Base-by-base conservation (phyloP, 192 early-diverging fungal species). In the Backusella circina region DNA sequence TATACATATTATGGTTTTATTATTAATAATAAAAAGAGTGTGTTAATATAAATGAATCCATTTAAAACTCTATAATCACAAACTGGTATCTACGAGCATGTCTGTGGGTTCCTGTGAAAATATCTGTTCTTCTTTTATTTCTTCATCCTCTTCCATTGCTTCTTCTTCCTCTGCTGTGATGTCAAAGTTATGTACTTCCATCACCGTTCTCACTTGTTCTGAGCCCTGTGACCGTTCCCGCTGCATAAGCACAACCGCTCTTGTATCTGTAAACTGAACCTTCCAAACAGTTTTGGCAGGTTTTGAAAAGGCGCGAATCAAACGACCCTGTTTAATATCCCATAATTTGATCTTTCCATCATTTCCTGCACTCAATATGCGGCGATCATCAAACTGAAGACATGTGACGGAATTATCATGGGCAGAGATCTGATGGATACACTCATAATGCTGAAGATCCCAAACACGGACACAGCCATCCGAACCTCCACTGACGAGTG, bases 261-360 rank as follows among this genome's bases (percentile, higher is more conserved):
- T 81, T 38, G 85, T 83, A 47, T 89, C 86, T 32, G 77, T 86
- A 36, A 89, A 87, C 18, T 82, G 78, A 0, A 86, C 78, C 35
- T 84, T 88, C 98, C 98, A 99, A 1, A 99, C 95, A 0, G 94
- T 93, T 7, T 88, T 86, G 15, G 96, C 88, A 6, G 91, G 88
- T 12, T 86, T 81, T 23, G 97, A 86, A 28, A 98, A 81, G 72
- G 95, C 87, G 13, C 96, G 84, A 13, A 97, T 91, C 77, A 95
- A 94, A 18, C 88, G 84, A 4, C 97, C 97, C 13, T 95, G 92
- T 28, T 86, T 79, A 1, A 95, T 86, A 75, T 99, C 96, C 98
- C 98, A 99, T 33, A 98, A 78, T 75, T 99, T 99, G 71, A 99
- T 89, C 0, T 92, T 94, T 0, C 92, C 93, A 72, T 97, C 98